Evolutionary conservation across 805 yeast genomes (phyloP).

Genomic region (Saccharomycopsis fibuligera): DNA sequence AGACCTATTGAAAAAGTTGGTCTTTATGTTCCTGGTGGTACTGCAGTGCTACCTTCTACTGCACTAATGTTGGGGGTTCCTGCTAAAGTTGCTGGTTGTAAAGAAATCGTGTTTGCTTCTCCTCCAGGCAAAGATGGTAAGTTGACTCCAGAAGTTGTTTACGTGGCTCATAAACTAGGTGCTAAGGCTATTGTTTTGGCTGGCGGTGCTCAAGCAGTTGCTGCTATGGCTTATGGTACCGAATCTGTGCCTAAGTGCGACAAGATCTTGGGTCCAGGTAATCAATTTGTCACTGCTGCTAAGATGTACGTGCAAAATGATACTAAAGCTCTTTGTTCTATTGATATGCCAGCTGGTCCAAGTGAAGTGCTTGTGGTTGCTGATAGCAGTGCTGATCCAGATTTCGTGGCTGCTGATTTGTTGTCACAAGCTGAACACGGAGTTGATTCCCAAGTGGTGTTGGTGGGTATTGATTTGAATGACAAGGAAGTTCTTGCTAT

Average conservation of each 20-base stretch:
- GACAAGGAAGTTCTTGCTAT: conserved; percentile 55
- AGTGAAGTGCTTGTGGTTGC: conserved; percentile 96
- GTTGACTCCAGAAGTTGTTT: conserved; percentile 93
- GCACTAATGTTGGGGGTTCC: conserved; percentile 98
- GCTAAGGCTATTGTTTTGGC: conserved; percentile 88
- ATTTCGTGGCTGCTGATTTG: conserved; percentile 94
- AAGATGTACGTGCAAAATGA: conserved; percentile 97
- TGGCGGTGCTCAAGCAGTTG: conserved; percentile 99
- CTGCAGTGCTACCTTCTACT: conserved; percentile 96
- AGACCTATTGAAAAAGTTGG: conserved; percentile 95
- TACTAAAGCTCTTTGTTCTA: conserved; percentile 88
- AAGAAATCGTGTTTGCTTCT: conserved; percentile 84
- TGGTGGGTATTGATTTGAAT: conserved; percentile 72
- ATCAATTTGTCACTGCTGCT: conserved; percentile 98
- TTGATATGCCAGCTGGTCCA: conserved; percentile 99
- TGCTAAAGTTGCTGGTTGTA: conserved; percentile 95
- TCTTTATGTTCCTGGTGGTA: conserved; percentile 96
- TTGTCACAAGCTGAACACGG: conserved; percentile 99
- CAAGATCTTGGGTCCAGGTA: conserved; percentile 97
- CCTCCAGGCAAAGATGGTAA: conserved; percentile 94
- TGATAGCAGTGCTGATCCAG: conserved; percentile 82
- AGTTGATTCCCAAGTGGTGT: conserved; percentile 92
- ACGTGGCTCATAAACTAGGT: conserved; percentile 94
- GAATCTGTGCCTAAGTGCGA: conserved; percentile 88
- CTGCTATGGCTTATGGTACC: conserved; percentile 98